Evolutionary conservation across 495 filamentous ascomycete species (phyloP), one percentile per base, ranked within the genome.

Genomic region (Penicillium dipodomyicola): DNA sequence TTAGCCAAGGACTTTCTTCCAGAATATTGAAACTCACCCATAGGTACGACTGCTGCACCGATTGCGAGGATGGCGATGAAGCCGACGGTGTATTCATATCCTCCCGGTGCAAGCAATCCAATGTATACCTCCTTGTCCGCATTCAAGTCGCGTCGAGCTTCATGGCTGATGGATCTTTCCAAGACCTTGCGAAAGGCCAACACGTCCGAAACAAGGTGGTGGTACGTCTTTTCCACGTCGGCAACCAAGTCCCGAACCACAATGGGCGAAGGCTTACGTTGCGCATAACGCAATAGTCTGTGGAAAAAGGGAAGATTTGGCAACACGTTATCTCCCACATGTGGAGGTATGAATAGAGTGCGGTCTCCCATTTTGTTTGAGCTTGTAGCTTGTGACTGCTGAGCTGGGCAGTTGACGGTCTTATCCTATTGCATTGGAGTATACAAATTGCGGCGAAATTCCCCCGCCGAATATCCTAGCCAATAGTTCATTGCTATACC

Each of bases 81-180:
- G 1, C 70, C 76, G 9, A 80, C 75, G 1, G 75, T 68, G 33
- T 75, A 80, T 50, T 80, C 78, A 58, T 80, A 80, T 0, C 77
- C 74, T 1, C 78, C 77, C 0, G 76, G 67, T 4, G 74, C 77
- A 17, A 80, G 58, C 4, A 80, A 52, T 2, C 71, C 75, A 54
- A 80, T 70, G 54, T 73, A 79, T 9, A 80, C 72, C 54, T 78
- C 77, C 12, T 72, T 65, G 23, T 72, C 59, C 7, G 60, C 58
- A 4, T 63, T 56, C 2, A 80, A 57, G 11, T 69, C 60, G 0
- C 44, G 51, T 22, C 58, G 58, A 30, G 52, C 56, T 37, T 59
- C 32, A 30, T 35, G 6, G 19, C 49, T 52, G 9, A 71, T 50
- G 5, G 3, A 52, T 6, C 40, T 41, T 22, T 52, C 51, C n/a